Evolutionary conservation across 2,329 filamentous ascomycete genomes (phyloP).

Genomic region (Penicillium hesseltinei): DNA sequence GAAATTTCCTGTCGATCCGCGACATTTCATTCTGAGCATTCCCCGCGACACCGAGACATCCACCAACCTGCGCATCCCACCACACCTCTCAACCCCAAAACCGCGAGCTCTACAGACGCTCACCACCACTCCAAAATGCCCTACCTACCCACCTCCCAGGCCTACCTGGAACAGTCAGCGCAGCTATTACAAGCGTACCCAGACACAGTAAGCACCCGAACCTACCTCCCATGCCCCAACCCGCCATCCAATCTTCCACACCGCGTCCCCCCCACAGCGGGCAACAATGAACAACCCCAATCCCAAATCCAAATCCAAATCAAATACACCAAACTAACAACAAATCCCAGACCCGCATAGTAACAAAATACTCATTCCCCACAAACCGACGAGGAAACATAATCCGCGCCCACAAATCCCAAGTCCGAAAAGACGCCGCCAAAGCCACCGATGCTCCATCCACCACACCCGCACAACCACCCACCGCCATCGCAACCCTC

Average conservation of each 20-base stretch:
- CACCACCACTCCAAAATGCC: conserved; percentile 59
- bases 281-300: neutral
- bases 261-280: neutral
- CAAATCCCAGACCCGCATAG: conserved; percentile 71
- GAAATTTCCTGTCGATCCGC: neutral
- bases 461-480: conserved; percentile 57
- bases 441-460: conserved; percentile 8
- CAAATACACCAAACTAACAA: conserved; percentile 1
- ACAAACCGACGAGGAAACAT: conserved; percentile 26
- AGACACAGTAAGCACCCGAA: conserved; percentile 61
- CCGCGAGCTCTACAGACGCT: conserved; percentile 15
- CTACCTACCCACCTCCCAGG: conserved; percentile 75
- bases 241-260: neutral
- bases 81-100: neutral
- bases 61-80: neutral
- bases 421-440: conserved; percentile 28
- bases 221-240: too few species aligned
- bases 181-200: conserved; percentile 85
- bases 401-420: conserved; percentile 31
- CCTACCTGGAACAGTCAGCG: conserved; percentile 86
- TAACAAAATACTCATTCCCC: conserved; percentile 80
- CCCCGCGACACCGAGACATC: neutral
- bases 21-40: neutral
- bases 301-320: neutral
- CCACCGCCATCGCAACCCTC: conserved; percentile 65